Percentiles rank a stretch among this genome's conserved stretches.
Conservation (phyloP, 2,329 filamentous ascomycete species). For the Ceratocystis variospora region DNA sequence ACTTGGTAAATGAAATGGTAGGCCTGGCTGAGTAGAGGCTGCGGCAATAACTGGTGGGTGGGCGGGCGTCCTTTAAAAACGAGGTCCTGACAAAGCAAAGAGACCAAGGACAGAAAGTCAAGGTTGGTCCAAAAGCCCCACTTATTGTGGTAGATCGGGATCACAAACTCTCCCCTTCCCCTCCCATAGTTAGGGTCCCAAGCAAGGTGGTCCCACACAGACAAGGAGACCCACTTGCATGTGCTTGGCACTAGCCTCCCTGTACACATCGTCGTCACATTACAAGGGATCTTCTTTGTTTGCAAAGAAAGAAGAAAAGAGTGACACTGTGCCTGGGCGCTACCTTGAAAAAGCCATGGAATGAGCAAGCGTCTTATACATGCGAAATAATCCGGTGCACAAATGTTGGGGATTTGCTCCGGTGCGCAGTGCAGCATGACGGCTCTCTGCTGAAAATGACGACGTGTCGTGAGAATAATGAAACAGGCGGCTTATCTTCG, state of each 20-base stretch:
- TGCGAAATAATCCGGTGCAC: no score
- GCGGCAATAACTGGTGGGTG: not conserved
- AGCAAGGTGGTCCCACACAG: not conserved
- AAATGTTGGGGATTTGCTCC: no score
- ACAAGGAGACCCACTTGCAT: not conserved
- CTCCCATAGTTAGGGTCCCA: not conserved
- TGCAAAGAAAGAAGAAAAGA: not conserved
- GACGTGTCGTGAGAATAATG: not conserved
- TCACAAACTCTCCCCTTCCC: not conserved
- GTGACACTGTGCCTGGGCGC: not conserved
- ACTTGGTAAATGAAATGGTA: no score
- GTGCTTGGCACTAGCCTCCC: not conserved
- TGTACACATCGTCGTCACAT: conserved; percentile 8
- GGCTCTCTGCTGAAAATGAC: not conserved
- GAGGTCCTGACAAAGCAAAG: not conserved
- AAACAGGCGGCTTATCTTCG: conserved; percentile 12
- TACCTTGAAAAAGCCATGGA: not conserved
- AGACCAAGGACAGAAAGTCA: not conserved
- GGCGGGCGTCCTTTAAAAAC: not conserved
- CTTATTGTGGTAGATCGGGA: conserved; percentile 4
- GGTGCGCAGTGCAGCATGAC: no score
- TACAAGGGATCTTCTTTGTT: not conserved
- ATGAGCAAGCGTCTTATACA: no score
- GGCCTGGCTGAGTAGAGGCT: no score
- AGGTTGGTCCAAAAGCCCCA: not conserved